Base-by-base conservation (phyloP, 768 basidiomycete genomes). In the Lepiota venenata region DNA sequence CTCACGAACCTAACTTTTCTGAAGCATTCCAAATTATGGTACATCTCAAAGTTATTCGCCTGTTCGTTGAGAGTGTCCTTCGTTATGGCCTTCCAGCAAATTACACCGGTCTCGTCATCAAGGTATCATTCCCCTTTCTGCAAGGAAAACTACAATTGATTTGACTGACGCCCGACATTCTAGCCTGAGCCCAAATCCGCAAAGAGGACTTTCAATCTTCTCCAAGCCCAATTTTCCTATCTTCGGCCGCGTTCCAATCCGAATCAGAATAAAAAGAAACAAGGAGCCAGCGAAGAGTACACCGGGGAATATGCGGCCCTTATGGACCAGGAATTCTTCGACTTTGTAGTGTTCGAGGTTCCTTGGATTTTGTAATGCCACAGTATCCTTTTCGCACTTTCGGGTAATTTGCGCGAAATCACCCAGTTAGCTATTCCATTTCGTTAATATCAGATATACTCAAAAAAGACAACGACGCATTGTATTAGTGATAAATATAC, bases 301-400 rank as follows among this genome's bases (percentile, higher is more conserved):
- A 78, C 82, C 12, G 96, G 94, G 59, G 96, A 99, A 69, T 99
- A 90, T 68, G 91, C 93, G 67, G 81, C 83, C 11, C 72, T 99
- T 36, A 82, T 99, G 78, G 97, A 99, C 65, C 90, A 95, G 67
- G 96, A 99, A 69, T 91, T 89, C 67, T 93, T 88, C 67, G 93
- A 96, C 70, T 99, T 98, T 63, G 92, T 98, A 20, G 66, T 96
- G 64, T 95, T 87, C 66, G 96, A 98, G 69, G 82, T 99, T 50
- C 93, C 92, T 29, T 93, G 90, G 88, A 89, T 97, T 61, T 73
- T 87, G 37, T 78, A 82, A 61, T 87, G 75, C 75, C 45, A 5
- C 25, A 25, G 10, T 45, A 27, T 47, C 37, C 48, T 59, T 41
- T 59, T 60, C 46, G n/a, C 22, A 15, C 27, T 38, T 53, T 35